Base-by-base conservation (phyloP, 208 protist genomes). In the Acanthamoeba castellanii region DNA sequence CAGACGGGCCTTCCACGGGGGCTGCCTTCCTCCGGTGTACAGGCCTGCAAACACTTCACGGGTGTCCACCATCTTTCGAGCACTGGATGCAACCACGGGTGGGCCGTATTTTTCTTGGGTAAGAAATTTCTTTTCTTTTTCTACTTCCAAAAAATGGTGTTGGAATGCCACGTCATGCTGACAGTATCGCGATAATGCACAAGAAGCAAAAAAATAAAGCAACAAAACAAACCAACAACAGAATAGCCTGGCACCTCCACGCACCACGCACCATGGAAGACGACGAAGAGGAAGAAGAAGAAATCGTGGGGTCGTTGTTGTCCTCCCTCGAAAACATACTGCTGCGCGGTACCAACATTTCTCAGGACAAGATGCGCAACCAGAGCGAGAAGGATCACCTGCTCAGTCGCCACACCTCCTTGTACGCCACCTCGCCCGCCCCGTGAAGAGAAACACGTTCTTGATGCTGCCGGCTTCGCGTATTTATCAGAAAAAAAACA, bases 261-360 rank as follows among this genome's bases (percentile, higher is more conserved):
- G 50, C 50, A 55, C 8, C 59, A 66, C 13, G 3, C 59, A 66
- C 13, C 59, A 66, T 66, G 59, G 70, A 78, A 6, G n/a, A 78
- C n/a, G 82, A 90, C n/a, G 82, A 90, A 2, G 82, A 90, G 16
- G 82, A 90, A 27, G 82, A 90, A 13, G 82, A 66, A n/a, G 55
- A 90, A 34, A 90, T 90, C n/a, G 82, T 90, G 22, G 82, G 50
- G 16, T 90, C 82, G 27, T 34, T 90, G 22, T 22, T 90, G 6
- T 70, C 82, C 47, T 90, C 82, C 20, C 59, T 90, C 32, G 82
- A 90, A 45, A 90, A 34, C 82, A 90, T 90, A n/a, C 70, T 78
- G 13, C 25, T 78, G 70, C 70, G 82, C 13, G 82, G 82, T 13
- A 59, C 50, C 55, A 66, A n/a, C 52, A 13, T 64, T 45, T 47